Percentiles rank a stretch among this genome's conserved stretches.
Evolutionary conservation across 176 grass and related monocot genomes (phyloP).

Genomic region (Dendrocalamus sinicus): DNA sequence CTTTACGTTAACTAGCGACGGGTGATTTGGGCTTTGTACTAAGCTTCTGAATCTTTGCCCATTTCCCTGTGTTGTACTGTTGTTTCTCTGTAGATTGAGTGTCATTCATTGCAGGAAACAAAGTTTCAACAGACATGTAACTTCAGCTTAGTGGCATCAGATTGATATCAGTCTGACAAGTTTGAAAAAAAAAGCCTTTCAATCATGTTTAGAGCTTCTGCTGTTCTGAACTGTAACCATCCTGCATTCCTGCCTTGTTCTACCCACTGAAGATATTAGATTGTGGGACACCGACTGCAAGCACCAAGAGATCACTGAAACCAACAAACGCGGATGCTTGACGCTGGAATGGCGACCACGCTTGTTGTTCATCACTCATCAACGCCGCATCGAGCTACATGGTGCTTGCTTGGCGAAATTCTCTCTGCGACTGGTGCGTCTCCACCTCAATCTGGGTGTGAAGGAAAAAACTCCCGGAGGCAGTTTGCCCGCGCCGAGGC

Average conservation of each 20-base stretch:
- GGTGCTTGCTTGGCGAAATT: too few relatives aligned
- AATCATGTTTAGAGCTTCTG: background rate
- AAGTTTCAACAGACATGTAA: slow-evolving; percentile 1
- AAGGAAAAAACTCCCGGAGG: too few relatives aligned
- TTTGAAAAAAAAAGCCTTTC: background rate
- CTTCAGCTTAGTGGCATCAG: too few relatives aligned
- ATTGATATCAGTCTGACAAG: background rate
- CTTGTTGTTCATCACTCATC: too few relatives aligned
- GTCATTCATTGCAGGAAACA: slow-evolving; percentile 14
- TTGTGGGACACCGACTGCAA: too few relatives aligned
- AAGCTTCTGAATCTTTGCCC: slow-evolving; percentile 14
- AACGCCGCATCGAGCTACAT: too few relatives aligned
- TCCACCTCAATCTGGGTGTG: too few relatives aligned
- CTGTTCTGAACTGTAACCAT: background rate
- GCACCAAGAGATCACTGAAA: background rate
- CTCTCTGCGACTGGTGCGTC: too few relatives aligned
- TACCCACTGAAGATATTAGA: too few relatives aligned
- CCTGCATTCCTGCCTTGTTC: background rate
- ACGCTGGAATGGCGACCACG: background rate
- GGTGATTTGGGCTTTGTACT: slow-evolving; percentile 52
- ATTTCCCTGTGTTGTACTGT: background rate
- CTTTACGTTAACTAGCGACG: slow-evolving; percentile 68
- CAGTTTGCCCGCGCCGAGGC: too few relatives aligned
- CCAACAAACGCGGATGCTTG: background rate
- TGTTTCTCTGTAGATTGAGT: too few relatives aligned